These are phyloP conservation scores for Lithohypha guttulata DNA, from an alignment of 2,329 filamentous ascomycete species.

Conservation along the genomic window DNA sequence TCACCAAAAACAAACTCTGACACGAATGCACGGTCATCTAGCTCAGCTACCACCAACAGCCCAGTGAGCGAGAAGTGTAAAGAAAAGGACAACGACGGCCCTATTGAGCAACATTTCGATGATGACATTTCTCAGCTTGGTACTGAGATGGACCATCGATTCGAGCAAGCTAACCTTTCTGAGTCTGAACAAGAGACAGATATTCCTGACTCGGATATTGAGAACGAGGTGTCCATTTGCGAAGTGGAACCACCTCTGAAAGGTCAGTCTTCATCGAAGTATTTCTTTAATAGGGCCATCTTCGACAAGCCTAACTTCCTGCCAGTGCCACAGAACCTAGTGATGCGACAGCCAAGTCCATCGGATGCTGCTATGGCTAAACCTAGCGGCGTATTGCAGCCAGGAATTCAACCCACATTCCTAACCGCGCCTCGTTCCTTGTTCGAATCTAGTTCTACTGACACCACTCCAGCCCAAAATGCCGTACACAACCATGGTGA, in stretches of 20 bases:
- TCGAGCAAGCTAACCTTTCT: neutral
- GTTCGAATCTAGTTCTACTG: no score
- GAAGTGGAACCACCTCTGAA: no score
- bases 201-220: neutral
- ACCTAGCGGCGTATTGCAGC: no score
- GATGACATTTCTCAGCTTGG: neutral
- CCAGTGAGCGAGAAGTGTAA: neutral
- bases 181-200: neutral
- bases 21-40: neutral
- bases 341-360: slow-evolving; percentile 22
- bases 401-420: no score
- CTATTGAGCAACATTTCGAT: no score
- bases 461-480: no score
- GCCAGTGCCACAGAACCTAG: neutral
- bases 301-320: no score
- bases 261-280: no score
- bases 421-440: no score
- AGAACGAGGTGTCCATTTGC: neutral
- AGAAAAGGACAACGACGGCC: neutral
- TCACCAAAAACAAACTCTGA: slow-evolving; percentile 2
- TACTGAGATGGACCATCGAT: no score
- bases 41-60: neutral
- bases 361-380: slow-evolving; percentile 32
- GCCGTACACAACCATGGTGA: no score
- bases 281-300: no score